These are phyloP conservation scores for peach (Prunus persica) DNA, from an alignment of 306 rosid species.

Conservation along the genomic window DNA sequence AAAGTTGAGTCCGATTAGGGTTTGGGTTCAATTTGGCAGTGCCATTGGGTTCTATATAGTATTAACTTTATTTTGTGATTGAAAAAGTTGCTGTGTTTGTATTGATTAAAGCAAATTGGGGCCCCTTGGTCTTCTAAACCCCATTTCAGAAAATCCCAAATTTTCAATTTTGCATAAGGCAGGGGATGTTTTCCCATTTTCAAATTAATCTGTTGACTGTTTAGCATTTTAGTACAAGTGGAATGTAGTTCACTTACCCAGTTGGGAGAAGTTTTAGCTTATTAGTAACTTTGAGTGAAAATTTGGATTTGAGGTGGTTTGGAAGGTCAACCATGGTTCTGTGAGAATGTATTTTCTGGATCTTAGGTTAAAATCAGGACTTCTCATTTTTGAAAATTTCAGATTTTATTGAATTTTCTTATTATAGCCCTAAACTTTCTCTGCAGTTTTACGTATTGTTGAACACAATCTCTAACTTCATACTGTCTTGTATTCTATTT, in stretches of 20 bases:
- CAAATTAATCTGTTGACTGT: not conserved
- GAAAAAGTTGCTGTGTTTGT: not conserved
- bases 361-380: not conserved
- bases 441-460: not conserved
- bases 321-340: not conserved
- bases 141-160: not conserved
- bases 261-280: not conserved
- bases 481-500: not conserved
- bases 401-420: not conserved
- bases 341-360: not conserved
- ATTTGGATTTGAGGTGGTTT: not conserved
- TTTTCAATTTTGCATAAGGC: not conserved
- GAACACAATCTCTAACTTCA: not conserved
- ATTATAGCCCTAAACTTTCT: not conserved
- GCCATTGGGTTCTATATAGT: not conserved
- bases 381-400: not conserved
- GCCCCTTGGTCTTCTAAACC: not conserved
- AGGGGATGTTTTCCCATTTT: not conserved
- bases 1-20: not conserved
- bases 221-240: not conserved
- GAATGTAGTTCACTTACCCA: not conserved
- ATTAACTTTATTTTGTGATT: not conserved
- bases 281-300: not conserved
- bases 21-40: not conserved
- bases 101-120: not conserved